Evolutionary conservation across 2,329 filamentous ascomycete species (phyloP).

Genomic region (Epichloe bromicola): DNA sequence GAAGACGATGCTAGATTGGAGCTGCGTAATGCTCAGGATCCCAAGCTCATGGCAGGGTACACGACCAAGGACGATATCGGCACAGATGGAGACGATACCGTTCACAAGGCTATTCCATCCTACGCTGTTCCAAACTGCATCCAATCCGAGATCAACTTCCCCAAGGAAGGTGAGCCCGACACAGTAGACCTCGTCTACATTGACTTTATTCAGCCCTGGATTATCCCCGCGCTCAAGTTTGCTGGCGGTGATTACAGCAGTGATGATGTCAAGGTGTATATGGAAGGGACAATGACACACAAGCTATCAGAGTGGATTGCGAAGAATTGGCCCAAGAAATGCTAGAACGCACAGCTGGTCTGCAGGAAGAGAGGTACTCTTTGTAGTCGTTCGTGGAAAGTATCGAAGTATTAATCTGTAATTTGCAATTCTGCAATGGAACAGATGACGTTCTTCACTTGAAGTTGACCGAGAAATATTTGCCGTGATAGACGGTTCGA

Average conservation of each 20-base stretch:
- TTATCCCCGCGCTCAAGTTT: conserved; percentile 60
- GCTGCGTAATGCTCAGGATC: conserved; percentile 13
- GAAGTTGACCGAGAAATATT: too few relatives aligned
- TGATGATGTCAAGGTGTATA: conserved; percentile 37
- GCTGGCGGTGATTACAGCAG: conserved; percentile 36
- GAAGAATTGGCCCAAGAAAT: conserved; percentile 42
- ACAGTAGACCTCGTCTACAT: conserved; percentile 81
- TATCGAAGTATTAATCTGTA: background rate
- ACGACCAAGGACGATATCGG: conserved; percentile 80
- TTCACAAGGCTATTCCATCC: conserved; percentile 62
- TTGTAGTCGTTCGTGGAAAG: background rate
- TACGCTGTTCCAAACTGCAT: conserved; percentile 77
- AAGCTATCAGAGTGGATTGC: conserved; percentile 44
- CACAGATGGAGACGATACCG: conserved; percentile 75
- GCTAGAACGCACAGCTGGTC: conserved; percentile 15
- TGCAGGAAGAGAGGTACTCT: background rate
- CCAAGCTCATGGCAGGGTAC: conserved; percentile 52
- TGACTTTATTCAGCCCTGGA: conserved; percentile 77
- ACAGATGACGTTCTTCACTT: too few relatives aligned
- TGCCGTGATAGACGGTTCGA: too few relatives aligned
- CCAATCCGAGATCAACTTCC: conserved; percentile 53
- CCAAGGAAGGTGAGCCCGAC: conserved; percentile 43
- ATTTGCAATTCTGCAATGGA: too few relatives aligned
- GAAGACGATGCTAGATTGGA: conserved; percentile 18
- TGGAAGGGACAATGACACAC: conserved; percentile 41